A percentile compares a stretch with the other conserved stretches of the same genome.
These are phyloP conservation scores for Metarhizium sp. DNA, from an alignment of 2,329 filamentous ascomycete species.

Conservation along the genomic window DNA sequence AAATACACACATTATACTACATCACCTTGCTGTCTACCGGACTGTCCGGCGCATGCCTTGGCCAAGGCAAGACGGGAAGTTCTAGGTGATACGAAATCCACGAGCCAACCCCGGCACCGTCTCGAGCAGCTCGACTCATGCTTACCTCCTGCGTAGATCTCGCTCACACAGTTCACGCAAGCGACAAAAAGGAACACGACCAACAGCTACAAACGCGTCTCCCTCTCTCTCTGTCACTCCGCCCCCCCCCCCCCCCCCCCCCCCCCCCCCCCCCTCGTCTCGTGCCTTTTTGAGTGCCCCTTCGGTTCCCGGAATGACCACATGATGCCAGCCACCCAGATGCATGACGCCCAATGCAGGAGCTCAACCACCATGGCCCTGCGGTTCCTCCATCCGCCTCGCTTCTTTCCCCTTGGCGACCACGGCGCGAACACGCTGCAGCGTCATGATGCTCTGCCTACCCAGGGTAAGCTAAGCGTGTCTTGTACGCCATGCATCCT, in stretches of 20 bases:
- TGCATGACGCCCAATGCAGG: background rate
- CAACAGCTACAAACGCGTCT: background rate
- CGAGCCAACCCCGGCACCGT: background rate
- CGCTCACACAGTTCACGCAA: background rate
- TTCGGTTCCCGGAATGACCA: background rate
- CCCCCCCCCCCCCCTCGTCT: background rate
- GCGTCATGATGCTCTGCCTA: background rate
- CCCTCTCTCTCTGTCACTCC: too few species aligned
- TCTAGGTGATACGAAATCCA: background rate
- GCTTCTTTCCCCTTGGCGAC: background rate
- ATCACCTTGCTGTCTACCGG: background rate
- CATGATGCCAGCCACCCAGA: conserved; percentile 2
- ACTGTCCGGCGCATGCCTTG: background rate
- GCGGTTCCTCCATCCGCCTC: background rate
- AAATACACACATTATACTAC: too few species aligned
- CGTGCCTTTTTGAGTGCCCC: background rate
- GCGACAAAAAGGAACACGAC: background rate
- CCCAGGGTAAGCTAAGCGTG: too few species aligned
- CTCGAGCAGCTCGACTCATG: background rate
- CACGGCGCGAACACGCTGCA: background rate
- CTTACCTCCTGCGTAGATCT: background rate
- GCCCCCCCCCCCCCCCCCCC: background rate
- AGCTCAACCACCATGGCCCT: background rate
- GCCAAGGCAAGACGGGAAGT: background rate
- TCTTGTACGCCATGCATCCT: too few species aligned